A percentile compares a stretch with the other conserved stretches of the same genome.
Conservation (phyloP, 495 filamentous ascomycete species). For the Cercophora sp. region DNA sequence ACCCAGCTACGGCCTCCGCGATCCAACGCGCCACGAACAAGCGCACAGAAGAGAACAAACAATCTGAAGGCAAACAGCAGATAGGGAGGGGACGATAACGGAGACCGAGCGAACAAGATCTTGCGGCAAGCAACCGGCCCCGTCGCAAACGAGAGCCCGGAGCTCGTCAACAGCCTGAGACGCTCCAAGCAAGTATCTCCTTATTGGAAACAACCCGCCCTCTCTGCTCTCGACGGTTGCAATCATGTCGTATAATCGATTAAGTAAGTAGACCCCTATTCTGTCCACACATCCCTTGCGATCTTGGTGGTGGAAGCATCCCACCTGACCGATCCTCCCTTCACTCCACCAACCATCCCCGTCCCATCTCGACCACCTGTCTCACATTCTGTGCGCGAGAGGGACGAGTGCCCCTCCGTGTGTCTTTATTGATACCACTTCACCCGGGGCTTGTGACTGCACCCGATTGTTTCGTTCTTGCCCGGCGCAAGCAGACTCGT, state of each 20-base stretch:
- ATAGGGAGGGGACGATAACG: not conserved
- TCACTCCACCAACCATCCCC: not conserved
- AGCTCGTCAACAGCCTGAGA: not conserved
- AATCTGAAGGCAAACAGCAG: too few species aligned
- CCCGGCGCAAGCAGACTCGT: conserved; percentile 31
- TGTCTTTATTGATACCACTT: not conserved
- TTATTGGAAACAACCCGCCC: not conserved
- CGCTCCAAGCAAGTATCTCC: not conserved
- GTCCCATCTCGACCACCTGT: conserved; percentile 1
- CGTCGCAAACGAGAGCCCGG: too few species aligned
- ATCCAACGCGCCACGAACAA: not conserved
- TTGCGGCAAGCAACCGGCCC: too few species aligned
- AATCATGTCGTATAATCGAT: conserved; percentile 66
- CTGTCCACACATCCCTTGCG: conserved; percentile 4
- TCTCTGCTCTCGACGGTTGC: conserved; percentile 3
- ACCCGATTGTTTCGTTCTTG: conserved; percentile 19
- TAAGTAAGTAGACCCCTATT: conserved; percentile 54
- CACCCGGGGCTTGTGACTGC: conserved; percentile 5
- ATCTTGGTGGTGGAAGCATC: not conserved
- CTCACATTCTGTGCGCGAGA: conserved; percentile 1
- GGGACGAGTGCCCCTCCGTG: not conserved
- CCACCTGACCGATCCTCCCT: not conserved
- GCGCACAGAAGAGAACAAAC: not conserved
- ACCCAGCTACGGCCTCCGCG: too few species aligned
- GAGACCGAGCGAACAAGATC: too few species aligned